Evolutionary conservation across 2,329 filamentous ascomycete species (phyloP).

Genomic region (Thyridium curvatum): DNA sequence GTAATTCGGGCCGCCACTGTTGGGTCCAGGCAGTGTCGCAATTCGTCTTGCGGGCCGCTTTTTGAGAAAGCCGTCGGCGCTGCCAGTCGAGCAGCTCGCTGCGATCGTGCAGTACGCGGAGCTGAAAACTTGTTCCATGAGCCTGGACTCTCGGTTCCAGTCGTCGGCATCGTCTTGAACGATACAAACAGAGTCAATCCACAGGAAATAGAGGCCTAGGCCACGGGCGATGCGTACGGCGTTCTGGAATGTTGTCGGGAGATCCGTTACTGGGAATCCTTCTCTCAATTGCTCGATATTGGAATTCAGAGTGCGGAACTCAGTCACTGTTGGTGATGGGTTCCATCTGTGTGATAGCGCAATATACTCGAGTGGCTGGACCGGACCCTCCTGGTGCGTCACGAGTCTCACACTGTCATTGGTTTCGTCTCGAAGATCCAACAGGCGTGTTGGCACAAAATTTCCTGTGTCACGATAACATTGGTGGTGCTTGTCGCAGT

Average conservation of each 20-base stretch:
- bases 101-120: slow-evolving; percentile 18
- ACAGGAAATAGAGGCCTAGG: slow-evolving; percentile 9
- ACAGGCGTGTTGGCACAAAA: no score
- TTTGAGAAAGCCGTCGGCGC: slow-evolving; percentile 15
- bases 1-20: slow-evolving; percentile 10
- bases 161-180: slow-evolving; percentile 12
- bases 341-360: no score
- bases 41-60: slow-evolving; percentile 1
- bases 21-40: slow-evolving; percentile 1
- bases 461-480: no score
- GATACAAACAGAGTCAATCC: slow-evolving; percentile 19
- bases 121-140: slow-evolving; percentile 20
- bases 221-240: slow-evolving; percentile 8
- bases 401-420: no score
- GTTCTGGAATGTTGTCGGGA: slow-evolving; percentile 11
- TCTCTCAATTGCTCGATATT: no score
- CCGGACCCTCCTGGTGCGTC: no score
- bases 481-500: no score
- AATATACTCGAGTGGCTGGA: no score
- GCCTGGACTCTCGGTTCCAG: slow-evolving; percentile 12
- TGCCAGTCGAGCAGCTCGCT: slow-evolving; percentile 8
- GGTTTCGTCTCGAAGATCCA: no score
- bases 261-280: neutral
- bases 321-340: no score
- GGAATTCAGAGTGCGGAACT: no score